Evolutionary conservation across 257 asterid genomes (phyloP), one percentile per base, ranked within the genome.

Genomic region (Asclepias syriaca): DNA sequence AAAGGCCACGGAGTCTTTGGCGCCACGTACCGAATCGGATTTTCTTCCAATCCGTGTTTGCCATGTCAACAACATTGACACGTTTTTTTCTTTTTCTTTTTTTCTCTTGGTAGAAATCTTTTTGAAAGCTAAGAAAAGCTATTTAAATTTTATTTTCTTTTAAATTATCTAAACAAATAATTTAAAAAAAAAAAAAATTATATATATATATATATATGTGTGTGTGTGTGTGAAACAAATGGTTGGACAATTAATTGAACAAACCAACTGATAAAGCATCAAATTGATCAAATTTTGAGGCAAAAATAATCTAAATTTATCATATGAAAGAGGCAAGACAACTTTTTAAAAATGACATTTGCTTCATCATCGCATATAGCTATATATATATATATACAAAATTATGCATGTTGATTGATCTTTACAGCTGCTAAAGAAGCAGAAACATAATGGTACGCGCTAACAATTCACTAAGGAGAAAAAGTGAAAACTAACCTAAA

Each of bases 311-410:
- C 27, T 0, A 24, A 24, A 24, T 24, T 24, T 24, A 24, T 24
- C 27, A 0, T 43, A 43, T 5, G 48, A 43, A 43, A 43, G 48
- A 43, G 48, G 48, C 48, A 34, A 34, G 3, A 34, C 39, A 34
- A 34, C 39, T 34, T 34, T 34, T 34, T 34, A 34, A 34, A 4
- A 34, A 5, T 64, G 50, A 64, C 27, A 64, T 37, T 63, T 37
- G 15, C 27, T 18, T 34, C 22, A 16, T 16, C 22, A 16, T 43
- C 57, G 12, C 13, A 68, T 8, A 68, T 29, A 22, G 60, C 16
- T 14, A 68, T 68, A 24, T 24, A 24, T 68, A 68, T 60, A 49
- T 14, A 68, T 68, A 27, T 68, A 68, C 72, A 49, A 29, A 48
- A 16, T 48, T 18, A 29, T 27, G 72, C 72, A 14, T 50, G 49